phyloP scores from a whole-genome alignment of 1,139 yeast species.

The Hyphopichia burtonii region DNA sequence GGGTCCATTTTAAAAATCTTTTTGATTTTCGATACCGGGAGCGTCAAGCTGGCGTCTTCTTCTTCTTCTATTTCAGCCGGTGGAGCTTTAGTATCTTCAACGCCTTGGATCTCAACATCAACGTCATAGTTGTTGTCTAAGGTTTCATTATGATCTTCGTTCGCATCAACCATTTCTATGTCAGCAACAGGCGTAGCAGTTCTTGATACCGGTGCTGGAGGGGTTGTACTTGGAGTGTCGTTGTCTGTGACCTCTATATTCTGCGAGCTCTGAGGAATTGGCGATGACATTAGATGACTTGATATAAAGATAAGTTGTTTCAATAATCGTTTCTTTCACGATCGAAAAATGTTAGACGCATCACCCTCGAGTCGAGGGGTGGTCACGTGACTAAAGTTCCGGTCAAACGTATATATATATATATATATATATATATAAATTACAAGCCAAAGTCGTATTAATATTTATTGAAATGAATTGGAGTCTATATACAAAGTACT shows the following conservation, averaged over 20 bases:
- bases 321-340: neutral
- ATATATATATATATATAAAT: too few relatives aligned
- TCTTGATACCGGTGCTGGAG: constrained; percentile 7
- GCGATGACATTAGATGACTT: constrained; percentile 9
- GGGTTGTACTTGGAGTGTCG: constrained; percentile 11
- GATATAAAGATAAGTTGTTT: neutral
- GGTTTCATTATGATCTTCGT: constrained; percentile 1
- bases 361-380: constrained; percentile 10
- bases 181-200: constrained; percentile 8
- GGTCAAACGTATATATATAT: too few relatives aligned
- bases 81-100: constrained; percentile 2
- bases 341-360: constrained; percentile 4
- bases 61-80: constrained; percentile 15
- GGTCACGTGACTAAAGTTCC: too few relatives aligned
- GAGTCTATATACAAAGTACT: neutral
- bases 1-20: constrained; percentile 84
- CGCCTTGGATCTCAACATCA: constrained; percentile 5
- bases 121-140: constrained; percentile 4
- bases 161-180: constrained; percentile 9
- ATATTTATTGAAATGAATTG: neutral
- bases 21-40: constrained; percentile 82
- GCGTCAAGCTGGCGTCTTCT: constrained; percentile 23
- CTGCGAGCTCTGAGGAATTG: constrained; percentile 8
- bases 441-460: too few relatives aligned
- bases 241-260: constrained; percentile 3